Conservation (phyloP, 2,329 filamentous ascomycete genomes). For the Calcarisporium arbuscula region DNA sequence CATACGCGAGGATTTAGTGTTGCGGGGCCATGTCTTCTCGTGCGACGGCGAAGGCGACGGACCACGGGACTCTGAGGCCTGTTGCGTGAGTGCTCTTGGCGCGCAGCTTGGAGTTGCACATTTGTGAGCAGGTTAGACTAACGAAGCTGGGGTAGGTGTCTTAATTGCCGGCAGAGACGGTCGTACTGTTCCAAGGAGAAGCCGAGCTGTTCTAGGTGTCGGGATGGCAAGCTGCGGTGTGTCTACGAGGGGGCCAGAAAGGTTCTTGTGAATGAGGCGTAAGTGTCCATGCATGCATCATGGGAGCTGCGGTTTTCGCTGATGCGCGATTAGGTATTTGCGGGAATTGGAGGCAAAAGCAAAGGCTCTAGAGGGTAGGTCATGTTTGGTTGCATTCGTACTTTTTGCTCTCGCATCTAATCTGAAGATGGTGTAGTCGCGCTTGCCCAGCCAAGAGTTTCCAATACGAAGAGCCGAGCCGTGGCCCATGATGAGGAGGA, state of each 20-base stretch:
- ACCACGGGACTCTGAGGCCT: constrained; percentile 15
- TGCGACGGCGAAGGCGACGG: constrained; percentile 4
- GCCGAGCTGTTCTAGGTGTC: constrained; percentile 27
- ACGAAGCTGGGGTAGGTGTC: constrained; percentile 20
- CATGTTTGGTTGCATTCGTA: neutral
- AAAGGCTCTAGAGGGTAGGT: constrained; percentile 21
- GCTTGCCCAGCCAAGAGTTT: constrained; percentile 2
- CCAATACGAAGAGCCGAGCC: constrained; percentile 2
- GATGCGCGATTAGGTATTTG: constrained; percentile 19
- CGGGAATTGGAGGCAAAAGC: constrained; percentile 26
- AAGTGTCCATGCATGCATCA: neutral
- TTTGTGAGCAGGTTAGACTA: no score
- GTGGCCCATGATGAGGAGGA: constrained; percentile 18
- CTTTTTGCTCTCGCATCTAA: constrained; percentile 1
- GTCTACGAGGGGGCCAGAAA: constrained; percentile 29
- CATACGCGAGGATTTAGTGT: no score
- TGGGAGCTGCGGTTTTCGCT: no score
- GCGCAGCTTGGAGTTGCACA: no score
- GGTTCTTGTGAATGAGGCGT: constrained; percentile 28
- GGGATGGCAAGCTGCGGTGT: constrained; percentile 21
- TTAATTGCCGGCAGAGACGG: constrained; percentile 26
- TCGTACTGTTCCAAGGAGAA: constrained; percentile 31
- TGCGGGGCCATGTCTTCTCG: no score
- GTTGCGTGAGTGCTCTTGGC: constrained; percentile 22
- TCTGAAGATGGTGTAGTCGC: neutral